phyloP scores from a whole-genome alignment of 768 basidiomycete species.

The Pleurotus cornucopiae region DNA sequence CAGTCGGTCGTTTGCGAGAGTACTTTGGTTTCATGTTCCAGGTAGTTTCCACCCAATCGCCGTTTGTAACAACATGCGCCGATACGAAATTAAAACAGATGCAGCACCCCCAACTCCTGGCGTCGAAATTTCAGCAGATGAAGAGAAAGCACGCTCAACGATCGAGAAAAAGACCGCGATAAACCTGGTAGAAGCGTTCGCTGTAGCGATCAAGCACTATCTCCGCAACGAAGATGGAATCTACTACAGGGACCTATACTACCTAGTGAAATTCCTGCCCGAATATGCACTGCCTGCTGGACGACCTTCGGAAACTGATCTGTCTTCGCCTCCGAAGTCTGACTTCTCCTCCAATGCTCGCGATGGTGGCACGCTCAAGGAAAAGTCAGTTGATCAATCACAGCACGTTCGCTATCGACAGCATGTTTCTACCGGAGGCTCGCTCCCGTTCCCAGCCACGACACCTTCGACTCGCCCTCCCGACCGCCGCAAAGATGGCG shows the following conservation, averaged over 20 bases:
- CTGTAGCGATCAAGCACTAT: conserved; percentile 68
- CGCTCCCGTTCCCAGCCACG: conserved; percentile 3
- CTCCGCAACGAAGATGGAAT: conserved; percentile 55
- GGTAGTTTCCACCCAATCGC: conserved; percentile 20
- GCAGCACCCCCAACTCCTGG: conserved; percentile 15
- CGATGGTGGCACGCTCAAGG: neutral
- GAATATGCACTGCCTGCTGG: conserved; percentile 54
- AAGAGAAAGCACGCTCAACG: conserved; percentile 40
- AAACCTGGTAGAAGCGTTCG: conserved; percentile 63
- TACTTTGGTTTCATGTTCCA: conserved; percentile 56
- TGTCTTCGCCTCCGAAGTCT: conserved; percentile 5
- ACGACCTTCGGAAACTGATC: conserved; percentile 34
- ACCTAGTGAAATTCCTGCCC: conserved; percentile 71
- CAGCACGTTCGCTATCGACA: neutral
- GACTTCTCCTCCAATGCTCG: neutral
- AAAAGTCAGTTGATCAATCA: conserved; percentile 7
- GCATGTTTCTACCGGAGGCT: neutral
- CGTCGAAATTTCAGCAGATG: conserved; percentile 16
- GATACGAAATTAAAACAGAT: too few species aligned
- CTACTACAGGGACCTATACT: conserved; percentile 55
- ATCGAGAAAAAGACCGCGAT: conserved; percentile 69
- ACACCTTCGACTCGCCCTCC: conserved; percentile 3
- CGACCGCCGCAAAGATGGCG: neutral
- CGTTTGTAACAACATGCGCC: too few species aligned
- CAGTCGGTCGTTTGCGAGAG: conserved; percentile 53